Conservation (phyloP, 768 basidiomycete species). For the Leccinum incarnatum region DNA sequence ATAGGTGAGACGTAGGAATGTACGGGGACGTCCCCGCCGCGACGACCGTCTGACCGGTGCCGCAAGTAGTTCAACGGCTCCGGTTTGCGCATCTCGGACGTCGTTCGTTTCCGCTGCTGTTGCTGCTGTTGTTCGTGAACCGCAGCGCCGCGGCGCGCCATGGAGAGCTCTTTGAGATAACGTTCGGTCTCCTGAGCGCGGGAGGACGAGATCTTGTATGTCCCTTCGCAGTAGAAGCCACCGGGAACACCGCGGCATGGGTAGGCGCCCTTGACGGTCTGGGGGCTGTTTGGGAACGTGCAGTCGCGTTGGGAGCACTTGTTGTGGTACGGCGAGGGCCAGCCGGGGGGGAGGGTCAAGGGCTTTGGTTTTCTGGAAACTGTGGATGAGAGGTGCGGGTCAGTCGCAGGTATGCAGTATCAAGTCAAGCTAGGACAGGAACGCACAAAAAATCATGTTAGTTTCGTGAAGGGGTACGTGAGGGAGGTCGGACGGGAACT, state of each 20-base stretch:
- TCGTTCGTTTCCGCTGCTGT: constrained; percentile 29
- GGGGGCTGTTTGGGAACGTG: constrained; percentile 30
- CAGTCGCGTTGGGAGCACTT: constrained; percentile 36
- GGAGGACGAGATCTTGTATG: constrained; percentile 33
- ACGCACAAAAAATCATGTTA: neutral
- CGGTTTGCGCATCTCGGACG: constrained; percentile 25
- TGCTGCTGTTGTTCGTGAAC: constrained; percentile 10
- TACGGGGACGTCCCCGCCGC: constrained; percentile 10
- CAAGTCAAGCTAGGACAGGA: neutral
- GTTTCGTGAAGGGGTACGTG: neutral
- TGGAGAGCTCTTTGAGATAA: constrained; percentile 28
- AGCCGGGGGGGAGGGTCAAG: constrained; percentile 27
- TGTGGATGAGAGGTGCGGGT: constrained; percentile 6
- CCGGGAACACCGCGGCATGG: constrained; percentile 33
- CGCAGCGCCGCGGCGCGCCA: constrained; percentile 18
- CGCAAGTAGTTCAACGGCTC: constrained; percentile 11
- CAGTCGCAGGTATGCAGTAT: constrained; percentile 8
- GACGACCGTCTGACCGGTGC: constrained; percentile 6
- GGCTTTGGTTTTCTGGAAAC: constrained; percentile 32
- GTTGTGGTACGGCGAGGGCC: constrained; percentile 38
- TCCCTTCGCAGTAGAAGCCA: constrained; percentile 35
- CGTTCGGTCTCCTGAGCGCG: constrained; percentile 34
- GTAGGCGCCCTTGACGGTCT: constrained; percentile 30
- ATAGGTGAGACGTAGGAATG: neutral
- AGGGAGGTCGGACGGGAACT: neutral